Evolutionary conservation across 2,329 filamentous ascomycete genomes (phyloP), one percentile per base, ranked within the genome.

Genomic region (Colletotrichum spinosum): DNA sequence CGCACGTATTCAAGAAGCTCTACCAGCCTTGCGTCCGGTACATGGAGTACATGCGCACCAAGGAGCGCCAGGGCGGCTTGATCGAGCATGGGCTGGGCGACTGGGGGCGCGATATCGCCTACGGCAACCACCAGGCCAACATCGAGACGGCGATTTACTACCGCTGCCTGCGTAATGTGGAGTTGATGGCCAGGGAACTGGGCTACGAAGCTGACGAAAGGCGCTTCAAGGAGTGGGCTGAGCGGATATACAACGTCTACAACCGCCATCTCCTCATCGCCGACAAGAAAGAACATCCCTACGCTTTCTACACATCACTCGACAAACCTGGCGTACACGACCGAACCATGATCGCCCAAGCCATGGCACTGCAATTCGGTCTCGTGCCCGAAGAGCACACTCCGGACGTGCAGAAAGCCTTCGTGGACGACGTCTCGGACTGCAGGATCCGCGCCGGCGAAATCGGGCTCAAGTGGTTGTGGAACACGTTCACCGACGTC

Each of bases 61-160:
- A 79, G 64, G 79, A 81, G 63, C 74, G 78, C 1, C 71, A 74
- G 0, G 79, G 77, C 2, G 79, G 79, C 0, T 69, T 81, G 5
- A 80, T 81, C 25, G 77, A 80, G 62, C 79, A 81, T 56, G 79
- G 78, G 1, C 73, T 81, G 0, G 79, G 79, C 6, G 79, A 81
- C 48, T 81, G 79, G 79, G 79, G 79, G 4, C 74, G 77, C 3
- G 76, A 77, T 35, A 80, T 81, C 39, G 80, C 79, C 0, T 79
- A 75, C 50, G 79, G 79, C 4, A 81, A 81, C 58, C 75, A 78
- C 45, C 79, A 81, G 69, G 79, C 79, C 44, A 81, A 81, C 65
- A 80, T 81, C 17, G 79, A 81, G 65, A 81, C 79, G 6, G 79
- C 79, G 1, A 72, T 81, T 9, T 81, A 81, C 69, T 79, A 80